Evolutionary conservation across 2,329 filamentous ascomycete genomes (phyloP), one percentile per base, ranked within the genome.

Genomic region (Stagonosporopsis cucurbitacearum): DNA sequence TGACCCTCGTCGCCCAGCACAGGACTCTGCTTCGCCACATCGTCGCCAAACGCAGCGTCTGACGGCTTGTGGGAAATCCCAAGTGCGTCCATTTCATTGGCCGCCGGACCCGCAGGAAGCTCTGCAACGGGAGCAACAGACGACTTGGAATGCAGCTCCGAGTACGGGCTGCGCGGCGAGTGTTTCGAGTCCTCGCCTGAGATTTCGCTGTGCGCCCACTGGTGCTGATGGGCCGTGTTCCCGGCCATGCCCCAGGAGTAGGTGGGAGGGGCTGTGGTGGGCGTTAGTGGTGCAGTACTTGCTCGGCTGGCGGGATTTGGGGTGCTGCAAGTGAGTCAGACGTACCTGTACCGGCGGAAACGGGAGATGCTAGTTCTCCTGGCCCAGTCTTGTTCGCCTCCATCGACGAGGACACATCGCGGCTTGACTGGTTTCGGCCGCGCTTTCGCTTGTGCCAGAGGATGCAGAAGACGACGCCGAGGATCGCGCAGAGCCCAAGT

Each of bases 111-210:
- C 3, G 23, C 50, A 22, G 50, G 50, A 19, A 58, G 50, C 22
- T 58, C 55, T 1, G 42, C 51, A 12, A 54, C 33, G 4, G 42
- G 46, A 19, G 41, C 36, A 1, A 43, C 35, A 5, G 50, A 53
- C 2, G 23, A 35, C 37, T 54, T 49, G 8, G 45, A 53, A 22
- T 46, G 45, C 25, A 58, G 28, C 23, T 58, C 50, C 4, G 46
- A 37, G 17, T 33, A 58, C 1, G 35, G 45, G 8, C 46, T 58
- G 15, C 40, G 41, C 2, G 35, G 40, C 2, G 46, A 19, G 13
- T 35, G 20, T 35, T 50, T 53, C 2, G 42, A 25, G 35, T 54
- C 39, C 22, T 58, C 50, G 6, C 40, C 50, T 2, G 46, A 22
- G 0, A 47, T n/a, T 28, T 58, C 55, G n/a, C 26, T 48, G 32